Conservation (phyloP, 805 yeast species). For the Starmerella stigmatis region DNA sequence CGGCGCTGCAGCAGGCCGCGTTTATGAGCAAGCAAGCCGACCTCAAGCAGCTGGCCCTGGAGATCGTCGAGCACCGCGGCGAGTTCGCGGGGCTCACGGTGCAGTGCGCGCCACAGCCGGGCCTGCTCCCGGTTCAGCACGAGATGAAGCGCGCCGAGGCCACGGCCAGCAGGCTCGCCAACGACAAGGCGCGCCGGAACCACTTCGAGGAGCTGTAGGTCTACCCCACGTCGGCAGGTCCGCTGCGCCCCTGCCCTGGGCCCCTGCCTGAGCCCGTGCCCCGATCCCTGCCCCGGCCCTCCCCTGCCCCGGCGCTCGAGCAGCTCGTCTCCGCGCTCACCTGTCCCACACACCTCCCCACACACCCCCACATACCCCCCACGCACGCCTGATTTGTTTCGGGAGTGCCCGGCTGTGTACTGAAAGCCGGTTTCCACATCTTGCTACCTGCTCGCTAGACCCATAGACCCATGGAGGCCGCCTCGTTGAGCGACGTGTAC, state of each 20-base stretch:
- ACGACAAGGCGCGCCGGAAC: slow-evolving; percentile 10
- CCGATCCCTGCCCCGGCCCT: no score
- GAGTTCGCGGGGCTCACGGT: slow-evolving; percentile 15
- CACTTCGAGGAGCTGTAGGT: slow-evolving; percentile 14
- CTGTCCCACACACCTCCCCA: no score
- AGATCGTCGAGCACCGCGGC: slow-evolving; percentile 12
- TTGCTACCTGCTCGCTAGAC: neutral
- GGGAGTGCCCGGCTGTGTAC: no score
- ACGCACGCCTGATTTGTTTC: no score
- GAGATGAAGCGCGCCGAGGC: slow-evolving; percentile 15
- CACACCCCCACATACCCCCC: no score
- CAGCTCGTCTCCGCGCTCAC: no score
- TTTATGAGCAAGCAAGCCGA: slow-evolving; percentile 1
- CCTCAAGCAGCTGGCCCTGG: slow-evolving; percentile 11
- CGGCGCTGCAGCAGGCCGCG: slow-evolving; percentile 13
- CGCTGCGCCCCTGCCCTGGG: no score
- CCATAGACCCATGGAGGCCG: neutral
- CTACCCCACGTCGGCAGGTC: neutral
- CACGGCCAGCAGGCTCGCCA: slow-evolving; percentile 1
- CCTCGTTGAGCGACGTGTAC: slow-evolving; percentile 9
- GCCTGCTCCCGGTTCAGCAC: slow-evolving; percentile 8
- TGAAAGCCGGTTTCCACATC: no score
- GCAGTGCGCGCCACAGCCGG: slow-evolving; percentile 17
- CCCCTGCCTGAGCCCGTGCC: no score
- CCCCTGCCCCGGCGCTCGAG: no score